Percentiles rank a stretch among this genome's conserved stretches.
Conservation (phyloP, 306 rosid genomes). For the Vachellia pachyceras region DNA sequence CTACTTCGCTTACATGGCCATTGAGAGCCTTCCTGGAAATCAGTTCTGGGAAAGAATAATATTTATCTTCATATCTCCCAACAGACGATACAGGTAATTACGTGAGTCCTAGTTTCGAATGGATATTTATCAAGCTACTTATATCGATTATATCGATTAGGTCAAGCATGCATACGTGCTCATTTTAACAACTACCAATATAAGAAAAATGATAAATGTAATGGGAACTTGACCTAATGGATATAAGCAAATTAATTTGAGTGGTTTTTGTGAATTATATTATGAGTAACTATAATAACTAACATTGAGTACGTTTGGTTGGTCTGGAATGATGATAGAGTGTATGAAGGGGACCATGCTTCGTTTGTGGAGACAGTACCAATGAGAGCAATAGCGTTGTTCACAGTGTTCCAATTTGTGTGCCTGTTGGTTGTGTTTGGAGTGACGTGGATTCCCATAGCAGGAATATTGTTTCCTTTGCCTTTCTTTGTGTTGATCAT, state of each 20-base stretch:
- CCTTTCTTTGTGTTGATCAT: constrained; percentile 61
- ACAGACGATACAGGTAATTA: constrained; percentile 67
- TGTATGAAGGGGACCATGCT: constrained; percentile 50
- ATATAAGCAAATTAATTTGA: too few relatives aligned
- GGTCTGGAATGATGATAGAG: not conserved
- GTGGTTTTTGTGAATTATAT: too few relatives aligned
- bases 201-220: too few relatives aligned
- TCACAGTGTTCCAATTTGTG: constrained; percentile 59
- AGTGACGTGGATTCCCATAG: constrained; percentile 63
- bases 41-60: constrained; percentile 87
- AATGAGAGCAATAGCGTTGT: constrained; percentile 47
- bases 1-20: constrained; percentile 91
- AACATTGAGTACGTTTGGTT: not conserved
- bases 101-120: too few relatives aligned
- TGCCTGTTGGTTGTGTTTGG: constrained; percentile 53
- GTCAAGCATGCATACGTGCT: too few relatives aligned
- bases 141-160: too few relatives aligned
- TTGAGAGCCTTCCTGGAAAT: constrained; percentile 92
- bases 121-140: too few relatives aligned
- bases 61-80: constrained; percentile 69
- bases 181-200: too few relatives aligned
- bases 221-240: too few relatives aligned
- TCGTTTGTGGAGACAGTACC: constrained; percentile 70
- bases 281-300: too few relatives aligned
- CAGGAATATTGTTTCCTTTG: constrained; percentile 70